phyloP scores from a whole-genome alignment of 257 asterid genomes.

The Rauvolfia tetraphylla region DNA sequence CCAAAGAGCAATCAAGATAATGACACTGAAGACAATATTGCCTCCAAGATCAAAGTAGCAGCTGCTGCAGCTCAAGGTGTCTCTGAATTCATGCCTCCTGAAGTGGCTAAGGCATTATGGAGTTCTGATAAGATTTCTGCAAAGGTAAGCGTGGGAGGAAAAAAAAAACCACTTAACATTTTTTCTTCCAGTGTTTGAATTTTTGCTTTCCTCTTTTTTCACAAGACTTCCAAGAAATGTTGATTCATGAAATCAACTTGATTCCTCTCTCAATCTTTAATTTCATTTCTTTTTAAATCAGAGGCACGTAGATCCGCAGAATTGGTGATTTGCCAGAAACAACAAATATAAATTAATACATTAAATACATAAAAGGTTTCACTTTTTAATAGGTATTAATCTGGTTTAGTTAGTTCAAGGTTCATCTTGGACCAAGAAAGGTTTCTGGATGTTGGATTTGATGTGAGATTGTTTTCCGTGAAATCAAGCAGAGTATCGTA shows the following conservation, averaged over 20 bases:
- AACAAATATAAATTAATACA: background rate
- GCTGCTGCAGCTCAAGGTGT: slow-evolving; percentile 64
- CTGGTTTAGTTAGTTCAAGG: background rate
- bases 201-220: background rate
- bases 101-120: slow-evolving; percentile 84
- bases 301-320: background rate
- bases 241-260: background rate
- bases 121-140: slow-evolving; percentile 65
- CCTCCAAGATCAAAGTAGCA: slow-evolving; percentile 50
- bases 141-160: slow-evolving; percentile 41
- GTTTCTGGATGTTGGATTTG: background rate
- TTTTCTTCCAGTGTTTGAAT: background rate
- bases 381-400: background rate
- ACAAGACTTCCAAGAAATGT: background rate
- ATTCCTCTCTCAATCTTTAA: background rate
- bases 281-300: background rate
- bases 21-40: slow-evolving; percentile 44
- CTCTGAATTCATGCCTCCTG: slow-evolving; percentile 94
- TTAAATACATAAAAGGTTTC: background rate
- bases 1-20: slow-evolving; percentile 53
- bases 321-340: background rate
- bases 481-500: background rate
- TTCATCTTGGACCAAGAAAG: background rate
- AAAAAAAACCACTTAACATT: background rate
- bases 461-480: background rate